Evolutionary conservation across 192 early-diverging fungal species (phyloP).

Genomic region (Gaertneriomyces semiglobifer): DNA sequence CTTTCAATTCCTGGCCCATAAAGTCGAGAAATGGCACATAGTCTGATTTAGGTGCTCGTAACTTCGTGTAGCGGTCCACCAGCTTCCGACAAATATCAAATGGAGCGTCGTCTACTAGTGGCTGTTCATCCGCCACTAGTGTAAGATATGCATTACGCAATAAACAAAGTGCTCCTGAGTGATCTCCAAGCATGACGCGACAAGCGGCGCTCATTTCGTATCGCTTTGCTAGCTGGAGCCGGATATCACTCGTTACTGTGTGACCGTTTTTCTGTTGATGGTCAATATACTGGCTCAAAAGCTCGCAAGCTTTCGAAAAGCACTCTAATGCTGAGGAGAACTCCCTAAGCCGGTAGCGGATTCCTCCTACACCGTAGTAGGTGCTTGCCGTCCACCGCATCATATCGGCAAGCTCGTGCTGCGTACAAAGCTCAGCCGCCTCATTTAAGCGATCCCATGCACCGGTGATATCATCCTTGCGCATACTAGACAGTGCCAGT

Average conservation of each 20-base stretch:
- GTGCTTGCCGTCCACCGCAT: slow-evolving; percentile 7
- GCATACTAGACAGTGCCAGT: not conserved
- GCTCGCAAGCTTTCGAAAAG: slow-evolving; percentile 2
- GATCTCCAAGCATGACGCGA: slow-evolving; percentile 26
- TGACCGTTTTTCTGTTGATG: not conserved
- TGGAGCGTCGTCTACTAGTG: not conserved
- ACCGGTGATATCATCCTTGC: not conserved
- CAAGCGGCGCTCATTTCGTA: slow-evolving; percentile 46
- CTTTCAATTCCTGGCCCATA: not conserved
- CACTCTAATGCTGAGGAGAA: slow-evolving; percentile 5
- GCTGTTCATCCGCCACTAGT: not conserved
- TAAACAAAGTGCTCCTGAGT: slow-evolving; percentile 31
- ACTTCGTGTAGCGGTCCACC: slow-evolving; percentile 4
- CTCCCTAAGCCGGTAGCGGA: not conserved
- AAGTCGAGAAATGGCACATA: slow-evolving; percentile 10
- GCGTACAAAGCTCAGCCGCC: not conserved
- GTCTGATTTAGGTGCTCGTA: not conserved
- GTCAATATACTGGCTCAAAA: not conserved
- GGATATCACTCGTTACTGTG: slow-evolving; percentile 18
- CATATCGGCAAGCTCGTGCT: not conserved
- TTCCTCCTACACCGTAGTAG: not conserved
- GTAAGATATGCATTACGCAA: not conserved
- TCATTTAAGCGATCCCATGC: not conserved
- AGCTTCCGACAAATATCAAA: slow-evolving; percentile 2
- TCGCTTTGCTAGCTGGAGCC: slow-evolving; percentile 41